Evolutionary conservation across 2,329 filamentous ascomycete species (phyloP), one percentile per base, ranked within the genome.

Genomic region (Hymenoscyphus repandus): DNA sequence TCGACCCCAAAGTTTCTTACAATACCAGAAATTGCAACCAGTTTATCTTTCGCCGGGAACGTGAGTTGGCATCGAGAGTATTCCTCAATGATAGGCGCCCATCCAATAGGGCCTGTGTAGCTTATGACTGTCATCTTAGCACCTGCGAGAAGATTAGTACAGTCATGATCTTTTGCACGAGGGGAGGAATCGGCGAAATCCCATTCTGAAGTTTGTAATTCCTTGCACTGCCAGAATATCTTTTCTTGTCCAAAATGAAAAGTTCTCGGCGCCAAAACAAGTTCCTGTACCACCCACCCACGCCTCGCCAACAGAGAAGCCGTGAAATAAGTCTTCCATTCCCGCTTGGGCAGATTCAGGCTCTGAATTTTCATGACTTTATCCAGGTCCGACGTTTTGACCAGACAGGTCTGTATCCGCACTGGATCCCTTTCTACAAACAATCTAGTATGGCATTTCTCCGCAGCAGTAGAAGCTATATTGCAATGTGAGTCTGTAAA

Each of bases 401-500:
- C 12, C 4, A 13, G 12, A 17, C 34, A 13, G 5, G 15, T 17
- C 15, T 37, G 34, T 13, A 37, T 17, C 15, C 4, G 12, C 15
- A 11, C 15, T 37, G 34, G 34, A 37, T 17, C 12, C 10, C 34
- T 11, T 13, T 37, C 34, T 5, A 37, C 34, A 5, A 37, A 37
- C 12, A 37, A 17, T 11, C 34, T 10, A 13, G 3, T 10, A 37
- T 13, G 12, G 22, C 22, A 27, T 5, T 37, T 17, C 15, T 13
- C 12, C 4, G 34, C 15, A 17, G 34, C 31, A n/a, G 50, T 39
- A 20, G 53, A 53, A 32, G 53, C 55, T 18, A 58, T 51, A 11
- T 42, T 56, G 22, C 53, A 34, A 9, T 43, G 39, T 18, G 50
- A 49, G 27, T 37, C 27, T n/a, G 39, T 39, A 45, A 49, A 57